Evolutionary conservation across 2,329 filamentous ascomycete genomes (phyloP).

Genomic region (Penicillium brevicompactum): DNA sequence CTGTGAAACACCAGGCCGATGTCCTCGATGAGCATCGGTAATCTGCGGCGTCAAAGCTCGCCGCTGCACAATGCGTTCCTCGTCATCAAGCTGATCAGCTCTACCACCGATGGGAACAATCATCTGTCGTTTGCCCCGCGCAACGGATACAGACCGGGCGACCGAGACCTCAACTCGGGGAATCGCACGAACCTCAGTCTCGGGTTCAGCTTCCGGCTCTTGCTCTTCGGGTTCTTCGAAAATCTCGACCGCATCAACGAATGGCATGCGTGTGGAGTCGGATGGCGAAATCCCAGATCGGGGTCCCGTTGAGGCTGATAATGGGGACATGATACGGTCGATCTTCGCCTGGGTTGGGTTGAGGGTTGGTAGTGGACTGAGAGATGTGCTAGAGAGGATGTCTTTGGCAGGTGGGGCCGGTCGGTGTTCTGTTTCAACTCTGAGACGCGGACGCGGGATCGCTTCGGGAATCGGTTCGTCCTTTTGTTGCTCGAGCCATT

Average conservation of each 20-base stretch:
- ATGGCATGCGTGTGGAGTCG: slow-evolving; percentile 19
- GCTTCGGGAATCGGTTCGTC: background rate
- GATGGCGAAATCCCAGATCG: slow-evolving; percentile 16
- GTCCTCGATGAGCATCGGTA: slow-evolving; percentile 30
- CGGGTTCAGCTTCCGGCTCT: slow-evolving; percentile 14
- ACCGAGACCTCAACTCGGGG: slow-evolving; percentile 37
- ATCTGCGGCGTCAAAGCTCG: slow-evolving; percentile 31
- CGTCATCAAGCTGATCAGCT: slow-evolving; percentile 24
- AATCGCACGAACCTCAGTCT: background rate
- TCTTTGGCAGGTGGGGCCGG: slow-evolving; percentile 15
- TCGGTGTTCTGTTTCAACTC: slow-evolving; percentile 1
- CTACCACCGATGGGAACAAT: slow-evolving; percentile 37
- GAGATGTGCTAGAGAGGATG: slow-evolving; percentile 12
- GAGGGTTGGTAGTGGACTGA: slow-evolving; percentile 17
- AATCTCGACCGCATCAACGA: slow-evolving; percentile 14
- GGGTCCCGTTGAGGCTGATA: slow-evolving; percentile 5
- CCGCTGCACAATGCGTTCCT: slow-evolving; percentile 33
- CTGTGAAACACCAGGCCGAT: slow-evolving; percentile 36
- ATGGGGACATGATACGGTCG: slow-evolving; percentile 19
- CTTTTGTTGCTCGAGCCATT: background rate
- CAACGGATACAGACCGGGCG: slow-evolving; percentile 43
- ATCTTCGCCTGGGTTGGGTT: slow-evolving; percentile 11
- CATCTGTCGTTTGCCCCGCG: slow-evolving; percentile 37
- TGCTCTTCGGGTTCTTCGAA: slow-evolving; percentile 9
- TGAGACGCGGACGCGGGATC: background rate